Base-by-base conservation (phyloP, 805 yeast species). In the Cyberlindnera meyerae region DNA sequence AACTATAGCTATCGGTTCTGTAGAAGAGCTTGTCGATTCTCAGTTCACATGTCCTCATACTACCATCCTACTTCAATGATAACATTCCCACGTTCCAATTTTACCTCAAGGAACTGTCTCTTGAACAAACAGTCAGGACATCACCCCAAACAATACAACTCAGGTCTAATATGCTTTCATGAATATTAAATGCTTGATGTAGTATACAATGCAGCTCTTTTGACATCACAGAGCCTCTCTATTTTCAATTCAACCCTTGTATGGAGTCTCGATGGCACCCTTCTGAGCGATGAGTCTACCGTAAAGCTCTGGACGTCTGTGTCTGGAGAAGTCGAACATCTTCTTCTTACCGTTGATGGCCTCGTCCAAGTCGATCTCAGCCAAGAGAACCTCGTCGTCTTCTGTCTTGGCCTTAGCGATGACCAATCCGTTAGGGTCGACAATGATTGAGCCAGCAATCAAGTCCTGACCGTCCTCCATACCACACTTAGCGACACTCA, bases 281-380 rank as follows among this genome's bases (percentile, higher is more conserved):
- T 55, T 57, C 42, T 58, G 62, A 7, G 46, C 46, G 14, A 44
- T 34, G 26, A 51, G 27, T 47, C 59, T 49, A 6, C 48, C 48
- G 36, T 61, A 61, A 24, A 49, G 49, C 35, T 58, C 66, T 14
- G 65, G 64, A 27, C 66, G 58, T 44, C 67, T 54, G 34, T 62
- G 66, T 46, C 63, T 55, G 3, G 53, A 48, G 41, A 62, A 62
- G 39, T 62, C 63, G 48, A 62, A 62, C 61, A 59, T 59, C 39
- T 56, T 60, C 42, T 58, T 44, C 38, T 60, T 60, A 27, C 63
- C 63, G 27, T 51, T 57, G 15, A 60, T 39, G n/a, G 63, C 42
- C 13, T 58, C 65, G 34, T 62, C 65, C 18, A 62, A 43, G 35
- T 62, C 65, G 27, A 62, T 59, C 24, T 61, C 66, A 11, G 59